Base-by-base conservation (phyloP, 75 land plant genomes). In the Cupressus sempervirens region DNA sequence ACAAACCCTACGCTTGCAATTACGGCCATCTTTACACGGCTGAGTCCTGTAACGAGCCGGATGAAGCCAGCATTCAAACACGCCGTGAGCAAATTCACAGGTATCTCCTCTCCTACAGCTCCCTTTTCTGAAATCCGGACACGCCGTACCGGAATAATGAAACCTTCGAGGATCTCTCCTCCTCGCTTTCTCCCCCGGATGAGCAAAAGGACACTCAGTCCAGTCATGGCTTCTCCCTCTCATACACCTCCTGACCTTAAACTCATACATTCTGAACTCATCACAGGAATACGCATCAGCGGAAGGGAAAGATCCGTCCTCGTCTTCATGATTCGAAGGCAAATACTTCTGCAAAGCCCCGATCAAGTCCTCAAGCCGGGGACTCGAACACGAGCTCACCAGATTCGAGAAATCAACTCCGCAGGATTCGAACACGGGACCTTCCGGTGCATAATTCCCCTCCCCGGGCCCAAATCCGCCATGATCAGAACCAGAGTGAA, bases 11-110 rank as follows among this genome's bases (percentile, higher is more conserved):
- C 89, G 92, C 68, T 87, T 90, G 84, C 95, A 92, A 83, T 87
- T 85, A 18, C 91, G 83, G 0, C 95, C 96, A 29, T 95, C 96
- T 62, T 95, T 95, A 73, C 96, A 93, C 0, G 91, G 91, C 88
- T 93, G 93, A 1, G 96, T 95, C 18, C 95, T 89, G 79, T 95
- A 95, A 4, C 96, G 86, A 7, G 79, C 40, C 0, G 96, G 96
- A 79, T 95, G 96, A 35, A 95, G 93, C 96, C 96, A 95, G 87
- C 95, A 92, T 91, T 95, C 96, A 68, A 95, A 95, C 3, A 95
- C 96, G 13, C 96, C 96, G 45, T 93, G 94, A 7, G 94, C 93
- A 80, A 81, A 89, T 83, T 93, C 94, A 84, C 96, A 94, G 50
- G 84, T 85, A 83, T 93, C 96, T 20, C 96, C 95, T 0, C 89